Conservation (phyloP, 768 basidiomycete species). For the Russula griseocarnosa region DNA sequence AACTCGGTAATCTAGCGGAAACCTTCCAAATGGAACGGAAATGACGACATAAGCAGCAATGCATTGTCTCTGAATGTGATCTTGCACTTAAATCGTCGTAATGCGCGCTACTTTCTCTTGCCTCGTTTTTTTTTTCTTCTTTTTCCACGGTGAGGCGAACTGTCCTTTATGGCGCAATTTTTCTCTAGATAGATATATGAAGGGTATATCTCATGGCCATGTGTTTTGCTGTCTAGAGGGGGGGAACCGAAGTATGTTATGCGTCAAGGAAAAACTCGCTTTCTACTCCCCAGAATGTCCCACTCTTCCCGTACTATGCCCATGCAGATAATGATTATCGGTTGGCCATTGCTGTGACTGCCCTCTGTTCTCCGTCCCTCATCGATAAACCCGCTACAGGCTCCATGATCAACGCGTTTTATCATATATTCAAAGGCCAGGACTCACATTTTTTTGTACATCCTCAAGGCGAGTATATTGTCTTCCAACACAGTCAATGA, state of each 20-base stretch:
- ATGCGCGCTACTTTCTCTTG: neutral
- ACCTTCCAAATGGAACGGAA: neutral
- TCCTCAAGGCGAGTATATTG: slow-evolving; percentile 39
- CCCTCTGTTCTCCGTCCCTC: slow-evolving; percentile 14
- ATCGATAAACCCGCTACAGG: slow-evolving; percentile 20
- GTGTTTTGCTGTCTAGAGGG: neutral
- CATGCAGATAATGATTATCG: slow-evolving; percentile 16
- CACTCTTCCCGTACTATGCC: slow-evolving; percentile 24
- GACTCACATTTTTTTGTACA: slow-evolving; percentile 45
- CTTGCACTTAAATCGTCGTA: neutral
- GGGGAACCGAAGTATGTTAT: neutral
- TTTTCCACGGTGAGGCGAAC: neutral
- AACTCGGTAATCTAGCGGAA: neutral
- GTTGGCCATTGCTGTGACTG: neutral
- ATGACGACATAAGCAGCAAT: neutral
- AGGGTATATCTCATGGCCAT: too few relatives aligned
- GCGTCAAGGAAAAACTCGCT: neutral
- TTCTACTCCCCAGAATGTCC: slow-evolving; percentile 17
- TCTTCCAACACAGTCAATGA: slow-evolving; percentile 40
- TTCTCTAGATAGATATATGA: neutral
- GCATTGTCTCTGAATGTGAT: neutral
- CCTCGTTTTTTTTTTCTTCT: too few relatives aligned
- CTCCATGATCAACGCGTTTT: slow-evolving; percentile 4
- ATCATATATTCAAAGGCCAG: neutral
- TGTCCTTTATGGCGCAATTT: neutral